phyloP scores from a whole-genome alignment of 148 eudicot species.

The Silene conica region DNA sequence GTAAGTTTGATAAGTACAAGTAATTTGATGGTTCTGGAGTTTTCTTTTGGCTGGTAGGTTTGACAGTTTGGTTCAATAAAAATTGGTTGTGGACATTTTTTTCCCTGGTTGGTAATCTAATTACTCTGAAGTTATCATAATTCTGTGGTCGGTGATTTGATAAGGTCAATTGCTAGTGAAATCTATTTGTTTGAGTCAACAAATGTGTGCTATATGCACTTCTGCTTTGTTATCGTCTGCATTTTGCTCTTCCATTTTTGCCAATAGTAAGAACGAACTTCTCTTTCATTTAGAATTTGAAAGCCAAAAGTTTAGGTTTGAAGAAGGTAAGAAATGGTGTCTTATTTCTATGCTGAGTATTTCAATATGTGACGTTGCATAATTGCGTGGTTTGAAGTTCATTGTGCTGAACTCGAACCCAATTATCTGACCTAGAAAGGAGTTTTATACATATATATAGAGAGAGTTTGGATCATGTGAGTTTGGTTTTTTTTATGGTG shows the following conservation, averaged over 20 bases:
- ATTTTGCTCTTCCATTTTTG: not conserved
- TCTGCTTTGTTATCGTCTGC: not conserved
- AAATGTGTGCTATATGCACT: conserved; percentile 10
- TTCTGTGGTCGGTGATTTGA: conserved; percentile 22
- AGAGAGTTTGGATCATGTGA: too few species aligned
- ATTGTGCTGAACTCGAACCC: too few species aligned
- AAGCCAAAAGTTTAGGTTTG: not conserved
- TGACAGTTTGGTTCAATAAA: conserved; percentile 18
- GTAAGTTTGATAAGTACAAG: conserved; percentile 5
- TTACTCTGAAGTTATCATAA: conserved; percentile 2
- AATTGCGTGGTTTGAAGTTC: too few species aligned
- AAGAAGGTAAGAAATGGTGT: not conserved
- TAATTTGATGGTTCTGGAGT: conserved; percentile 12
- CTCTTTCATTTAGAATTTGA: not conserved
- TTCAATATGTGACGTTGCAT: too few species aligned
- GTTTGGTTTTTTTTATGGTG: too few species aligned
- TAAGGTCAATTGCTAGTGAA: conserved; percentile 19
- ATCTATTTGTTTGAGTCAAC: conserved; percentile 12
- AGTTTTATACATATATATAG: too few species aligned
- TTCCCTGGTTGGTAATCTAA: conserved; percentile 15
- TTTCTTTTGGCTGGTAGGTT: conserved; percentile 20
- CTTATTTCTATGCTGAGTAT: too few species aligned
- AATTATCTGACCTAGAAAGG: too few species aligned
- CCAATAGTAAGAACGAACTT: not conserved
- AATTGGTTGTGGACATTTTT: not conserved